Percentiles rank a stretch among this genome's conserved stretches.
Conservation (phyloP, 2,329 filamentous ascomycete species). For the Diplocarpon rosae region DNA sequence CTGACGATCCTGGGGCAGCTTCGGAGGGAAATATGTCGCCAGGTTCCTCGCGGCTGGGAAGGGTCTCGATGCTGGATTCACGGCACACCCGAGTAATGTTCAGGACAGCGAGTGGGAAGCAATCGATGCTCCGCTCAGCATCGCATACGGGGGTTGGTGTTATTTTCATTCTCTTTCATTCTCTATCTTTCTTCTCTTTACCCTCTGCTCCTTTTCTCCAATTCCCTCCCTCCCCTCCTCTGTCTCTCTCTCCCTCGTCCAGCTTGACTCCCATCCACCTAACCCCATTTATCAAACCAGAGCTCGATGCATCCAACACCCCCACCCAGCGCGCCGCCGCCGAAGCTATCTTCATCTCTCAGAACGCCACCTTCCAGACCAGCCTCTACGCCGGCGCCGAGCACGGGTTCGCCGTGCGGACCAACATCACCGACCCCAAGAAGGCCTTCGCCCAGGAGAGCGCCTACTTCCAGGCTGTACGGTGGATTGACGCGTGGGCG, state of each 20-base stretch:
- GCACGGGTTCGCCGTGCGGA: constrained; percentile 67
- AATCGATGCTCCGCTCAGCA: constrained; percentile 44
- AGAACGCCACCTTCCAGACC: constrained; percentile 52
- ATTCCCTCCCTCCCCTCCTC: too few relatives aligned
- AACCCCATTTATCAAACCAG: constrained; percentile 18
- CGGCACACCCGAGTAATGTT: constrained; percentile 54
- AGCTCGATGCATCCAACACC: constrained; percentile 29
- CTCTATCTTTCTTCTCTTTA: not conserved
- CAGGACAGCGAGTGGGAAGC: constrained; percentile 46
- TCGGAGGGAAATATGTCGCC: constrained; percentile 47
- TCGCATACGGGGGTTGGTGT: constrained; percentile 46
- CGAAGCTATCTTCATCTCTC: constrained; percentile 46
- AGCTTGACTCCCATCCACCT: too few relatives aligned
- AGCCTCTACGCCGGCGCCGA: constrained; percentile 55
- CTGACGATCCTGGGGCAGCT: constrained; percentile 23
- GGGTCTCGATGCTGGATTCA: constrained; percentile 44
- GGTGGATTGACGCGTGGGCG: constrained; percentile 46
- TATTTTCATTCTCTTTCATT: not conserved
- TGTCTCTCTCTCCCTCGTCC: too few relatives aligned
- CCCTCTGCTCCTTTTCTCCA: too few relatives aligned
- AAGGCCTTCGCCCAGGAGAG: constrained; percentile 65
- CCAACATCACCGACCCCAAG: constrained; percentile 39
- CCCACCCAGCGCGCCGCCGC: constrained; percentile 10
- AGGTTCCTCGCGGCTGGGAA: constrained; percentile 41
- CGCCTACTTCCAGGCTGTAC: constrained; percentile 64